Percentiles rank a stretch among this genome's conserved stretches.
These are phyloP conservation scores for Blastomyces parvus DNA, from an alignment of 2,329 filamentous ascomycete species.

Conservation along the genomic window DNA sequence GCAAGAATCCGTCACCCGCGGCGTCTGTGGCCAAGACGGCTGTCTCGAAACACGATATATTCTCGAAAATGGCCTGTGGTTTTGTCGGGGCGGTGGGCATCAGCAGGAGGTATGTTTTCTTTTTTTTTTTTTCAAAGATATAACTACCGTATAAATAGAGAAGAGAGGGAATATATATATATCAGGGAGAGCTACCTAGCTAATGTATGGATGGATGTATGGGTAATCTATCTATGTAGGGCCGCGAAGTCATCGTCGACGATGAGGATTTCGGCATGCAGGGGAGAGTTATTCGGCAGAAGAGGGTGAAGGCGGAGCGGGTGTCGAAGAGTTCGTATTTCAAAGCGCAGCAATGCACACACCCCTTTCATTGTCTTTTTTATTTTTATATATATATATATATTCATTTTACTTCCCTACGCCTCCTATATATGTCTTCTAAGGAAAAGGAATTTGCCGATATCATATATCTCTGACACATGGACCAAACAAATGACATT, in stretches of 20 bases:
- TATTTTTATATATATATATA: neutral
- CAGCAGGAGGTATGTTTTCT: constrained; percentile 55
- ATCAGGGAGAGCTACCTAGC: constrained; percentile 19
- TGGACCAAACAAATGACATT: constrained; percentile 20
- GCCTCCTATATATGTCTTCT: too few species aligned
- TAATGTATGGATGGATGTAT: neutral
- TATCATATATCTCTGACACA: neutral
- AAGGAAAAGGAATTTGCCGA: too few species aligned
- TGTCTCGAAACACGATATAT: constrained; percentile 67
- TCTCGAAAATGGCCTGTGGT: constrained; percentile 64
- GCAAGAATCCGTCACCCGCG: constrained; percentile 37
- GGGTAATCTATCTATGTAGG: constrained; percentile 19
- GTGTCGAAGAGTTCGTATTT: constrained; percentile 38
- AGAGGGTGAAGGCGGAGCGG: constrained; percentile 47
- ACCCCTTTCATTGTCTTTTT: neutral
- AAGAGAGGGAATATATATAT: too few species aligned
- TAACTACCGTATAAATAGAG: too few species aligned
- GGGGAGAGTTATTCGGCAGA: constrained; percentile 47
- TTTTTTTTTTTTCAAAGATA: too few species aligned
- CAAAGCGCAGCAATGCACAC: neutral
- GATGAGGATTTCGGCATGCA: constrained; percentile 59
- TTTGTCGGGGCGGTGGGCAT: constrained; percentile 66
- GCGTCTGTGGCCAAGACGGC: constrained; percentile 47
- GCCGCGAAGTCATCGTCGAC: constrained; percentile 45
- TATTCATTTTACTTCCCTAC: neutral